phyloP scores from a whole-genome alignment of 306 rosid genomes.

The Dalbergia cultrata region DNA sequence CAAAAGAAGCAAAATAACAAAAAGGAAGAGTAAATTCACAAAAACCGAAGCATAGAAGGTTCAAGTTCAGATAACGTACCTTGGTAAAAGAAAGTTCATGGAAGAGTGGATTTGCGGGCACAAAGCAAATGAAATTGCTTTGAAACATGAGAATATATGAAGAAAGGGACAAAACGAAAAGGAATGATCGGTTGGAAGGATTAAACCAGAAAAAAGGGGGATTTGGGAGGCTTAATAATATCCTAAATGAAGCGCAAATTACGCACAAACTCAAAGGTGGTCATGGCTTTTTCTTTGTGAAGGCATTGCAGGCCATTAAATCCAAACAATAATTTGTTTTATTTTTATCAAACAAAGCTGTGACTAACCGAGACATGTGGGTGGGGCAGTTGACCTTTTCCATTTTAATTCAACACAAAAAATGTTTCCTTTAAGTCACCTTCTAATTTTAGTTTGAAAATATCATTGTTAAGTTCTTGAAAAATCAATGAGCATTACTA shows the following conservation, averaged over 20 bases:
- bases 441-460: conserved; percentile 6
- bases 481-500: too few species aligned
- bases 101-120: conserved; percentile 54
- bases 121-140: conserved; percentile 38
- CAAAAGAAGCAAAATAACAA: conserved; percentile 4
- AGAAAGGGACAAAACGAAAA: conserved; percentile 36
- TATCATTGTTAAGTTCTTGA: not conserved
- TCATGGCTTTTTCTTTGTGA: conserved; percentile 24
- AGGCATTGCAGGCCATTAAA: conserved; percentile 54
- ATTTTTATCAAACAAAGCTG: conserved; percentile 24
- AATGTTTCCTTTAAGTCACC: not conserved
- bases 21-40: conserved; percentile 47
- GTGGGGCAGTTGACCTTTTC: conserved; percentile 52
- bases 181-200: conserved; percentile 42
- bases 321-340: conserved; percentile 35
- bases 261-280: conserved; percentile 46
- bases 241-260: conserved; percentile 49
- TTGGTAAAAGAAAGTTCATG: conserved; percentile 57
- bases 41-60: conserved; percentile 39
- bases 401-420: not conserved
- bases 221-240: conserved; percentile 39
- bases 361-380: conserved; percentile 46
- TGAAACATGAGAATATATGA: conserved; percentile 45
- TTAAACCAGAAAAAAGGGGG: conserved; percentile 21
- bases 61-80: conserved; percentile 60